Base-by-base conservation (phyloP, 179 eudicot genomes). In the Sideroxylon spinosum region DNA sequence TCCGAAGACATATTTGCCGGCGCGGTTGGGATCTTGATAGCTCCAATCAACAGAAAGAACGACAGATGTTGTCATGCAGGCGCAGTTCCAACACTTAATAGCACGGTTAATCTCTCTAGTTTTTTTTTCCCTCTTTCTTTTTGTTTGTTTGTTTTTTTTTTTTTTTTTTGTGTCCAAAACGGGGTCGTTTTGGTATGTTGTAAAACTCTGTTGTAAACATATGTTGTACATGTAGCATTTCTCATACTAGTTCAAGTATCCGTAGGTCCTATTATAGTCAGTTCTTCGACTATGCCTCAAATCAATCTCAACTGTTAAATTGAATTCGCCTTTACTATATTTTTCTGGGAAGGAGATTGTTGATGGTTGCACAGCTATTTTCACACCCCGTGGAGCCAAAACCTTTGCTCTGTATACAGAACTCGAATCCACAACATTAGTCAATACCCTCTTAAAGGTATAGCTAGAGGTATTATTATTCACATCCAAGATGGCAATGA, bases 381-480 rank as follows among this genome's bases (percentile, higher is more conserved):
- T 62, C 84, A 78, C 78, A 20, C 78, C 78, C 5, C 55, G 8
- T 1, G 53, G 79, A 48, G 81, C 86, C 20, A 28, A 68, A 84
- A 78, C 71, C 68, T 26, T 19, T 0, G 82, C 80, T 4, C 9
- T 81, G 79, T 90, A 88, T 0, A 37, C 55, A 2, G 81, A 75
- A 25, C 48, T 19, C 6, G 79, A 78, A 9, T 76, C 76, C 7
- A 72, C 86, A 9, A 87, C 87, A 53, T 68, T 88, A 0, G 87
- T 85, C 46, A 90, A 77, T 10, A 84, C 87, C 81, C 93, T 83
- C 62, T 78, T 81, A 68, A 86, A 90, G 19, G 83, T 86, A 63
- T 67, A 67, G 49, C 72, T 72, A 11, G 64, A 19, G 14, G 68
- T 74, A 0, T 76, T 82, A 8, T 68, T 81, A 77, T 66, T 81